Evolutionary conservation across 345 rosid species (phyloP), one percentile per base, ranked within the genome.

Genomic region (Diplotaxis tenuifolia): DNA sequence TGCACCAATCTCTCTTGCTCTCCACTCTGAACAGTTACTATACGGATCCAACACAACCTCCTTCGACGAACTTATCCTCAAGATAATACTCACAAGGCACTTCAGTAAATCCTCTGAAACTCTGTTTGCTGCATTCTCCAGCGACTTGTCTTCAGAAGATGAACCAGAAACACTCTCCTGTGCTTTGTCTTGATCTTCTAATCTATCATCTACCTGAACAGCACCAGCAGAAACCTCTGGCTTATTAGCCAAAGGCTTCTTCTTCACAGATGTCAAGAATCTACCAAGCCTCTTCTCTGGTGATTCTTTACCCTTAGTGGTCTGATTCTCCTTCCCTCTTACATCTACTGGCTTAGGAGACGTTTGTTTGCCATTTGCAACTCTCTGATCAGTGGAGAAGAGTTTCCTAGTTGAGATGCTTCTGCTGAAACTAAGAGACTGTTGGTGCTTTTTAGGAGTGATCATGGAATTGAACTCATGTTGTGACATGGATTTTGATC

Each of bases 401-500:
- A 82, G 79, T 80, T 82, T 94, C 72, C 93, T 84, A 66, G 82
- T 88, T 14, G 93, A 91, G 40, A 78, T 65, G 75, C 92, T 85
- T 82, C 95, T 86, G 62, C 68, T 59, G 52, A 71, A 86, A 68
- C 72, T 71, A 65, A 45, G 87, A 72, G 72, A 73, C 59, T 89
- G 89, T 57, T 89, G 96, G 62, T 75, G 70, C 86, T 80, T 77
- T 65, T 59, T 77, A 47, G 76, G 76, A 59, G 80, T 78, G 65
- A 80, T 74, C 70, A 75, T 27, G 1, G 87, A 83, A 78, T 75
- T 86, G 80, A 81, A 79, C 65, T 89, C 92, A 10, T 73, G 89
- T 6, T 79, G 88, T 0, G 89, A 91, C 32, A 89, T 73, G 11
- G 98, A 94, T 73, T 86, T 91, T 0, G 97, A 94, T 58, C 96